Percentiles rank a stretch among this genome's conserved stretches.
phyloP scores from a whole-genome alignment of 257 asterid species.

The Dorcoceras hygrometricum region DNA sequence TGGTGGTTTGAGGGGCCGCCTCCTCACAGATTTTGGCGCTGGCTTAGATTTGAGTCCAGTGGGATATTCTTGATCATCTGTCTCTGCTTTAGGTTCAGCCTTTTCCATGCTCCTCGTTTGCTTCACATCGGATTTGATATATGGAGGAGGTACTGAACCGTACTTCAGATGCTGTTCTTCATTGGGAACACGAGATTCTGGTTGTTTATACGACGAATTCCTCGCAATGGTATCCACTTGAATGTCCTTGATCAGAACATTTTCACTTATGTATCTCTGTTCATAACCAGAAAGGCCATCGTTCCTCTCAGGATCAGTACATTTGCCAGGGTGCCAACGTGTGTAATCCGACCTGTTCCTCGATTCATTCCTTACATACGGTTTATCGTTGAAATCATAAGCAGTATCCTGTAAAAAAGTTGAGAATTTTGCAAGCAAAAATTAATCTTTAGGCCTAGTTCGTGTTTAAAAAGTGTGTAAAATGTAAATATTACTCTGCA shows the following conservation, averaged over 20 bases:
- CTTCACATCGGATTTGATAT: slow-evolving; percentile 29
- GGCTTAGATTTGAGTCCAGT: slow-evolving; percentile 24
- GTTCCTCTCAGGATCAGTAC: slow-evolving; percentile 17
- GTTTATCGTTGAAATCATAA: slow-evolving; percentile 19
- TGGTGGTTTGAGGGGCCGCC: slow-evolving; percentile 29
- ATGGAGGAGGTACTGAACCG: slow-evolving; percentile 49
- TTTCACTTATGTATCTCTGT: slow-evolving; percentile 15
- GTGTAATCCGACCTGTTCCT: slow-evolving; percentile 3
- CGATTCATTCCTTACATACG: slow-evolving; percentile 23
- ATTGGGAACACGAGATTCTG: slow-evolving; percentile 19
- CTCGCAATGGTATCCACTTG: slow-evolving; percentile 27
- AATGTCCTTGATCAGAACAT: slow-evolving; percentile 35
- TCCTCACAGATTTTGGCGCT: slow-evolving; percentile 51
- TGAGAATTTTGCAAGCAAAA: neutral
- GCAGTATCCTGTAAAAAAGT: slow-evolving; percentile 36
- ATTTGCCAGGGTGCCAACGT: slow-evolving; percentile 16
- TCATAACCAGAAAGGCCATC: slow-evolving; percentile 4
- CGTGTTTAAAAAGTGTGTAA: neutral
- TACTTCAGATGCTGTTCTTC: slow-evolving; percentile 27
- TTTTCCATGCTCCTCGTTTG: slow-evolving; percentile 20
- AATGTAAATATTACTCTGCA: neutral
- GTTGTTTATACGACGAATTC: slow-evolving; percentile 20
- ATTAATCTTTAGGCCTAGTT: slow-evolving; percentile 2
- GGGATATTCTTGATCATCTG: slow-evolving; percentile 14
- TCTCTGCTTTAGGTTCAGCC: slow-evolving; percentile 8